A percentile compares a stretch with the other conserved stretches of the same genome.
Evolutionary conservation across 2,329 filamentous ascomycete species (phyloP).

Genomic region (Pyrenophora graminea): DNA sequence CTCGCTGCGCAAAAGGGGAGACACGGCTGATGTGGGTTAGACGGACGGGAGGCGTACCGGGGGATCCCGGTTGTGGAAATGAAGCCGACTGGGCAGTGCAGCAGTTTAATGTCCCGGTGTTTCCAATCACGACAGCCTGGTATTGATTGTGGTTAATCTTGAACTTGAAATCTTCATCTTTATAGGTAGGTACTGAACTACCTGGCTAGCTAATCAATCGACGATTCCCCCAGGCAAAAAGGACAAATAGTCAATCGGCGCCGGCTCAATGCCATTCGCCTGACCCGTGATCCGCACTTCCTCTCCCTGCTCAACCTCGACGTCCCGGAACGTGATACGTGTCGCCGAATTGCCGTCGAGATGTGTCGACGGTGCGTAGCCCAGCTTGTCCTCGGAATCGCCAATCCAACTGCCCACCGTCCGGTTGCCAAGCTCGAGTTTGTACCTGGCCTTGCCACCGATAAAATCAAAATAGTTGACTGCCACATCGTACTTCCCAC

Average conservation of each 20-base stretch:
- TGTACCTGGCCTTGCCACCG: constrained; percentile 61
- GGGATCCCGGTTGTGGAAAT: constrained; percentile 17
- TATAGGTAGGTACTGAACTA: no score
- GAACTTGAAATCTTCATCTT: no score
- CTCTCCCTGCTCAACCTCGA: constrained; percentile 58
- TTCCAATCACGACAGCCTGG: constrained; percentile 1
- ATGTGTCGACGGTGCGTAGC: constrained; percentile 61
- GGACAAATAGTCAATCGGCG: constrained; percentile 69
- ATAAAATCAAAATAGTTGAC: constrained; percentile 70
- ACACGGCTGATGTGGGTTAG: constrained; percentile 5
- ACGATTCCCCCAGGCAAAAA: constrained; percentile 63
- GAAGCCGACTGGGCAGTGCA: constrained; percentile 11
- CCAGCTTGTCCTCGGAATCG: constrained; percentile 62
- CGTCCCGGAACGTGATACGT: constrained; percentile 61
- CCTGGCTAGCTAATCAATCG: constrained; percentile 40
- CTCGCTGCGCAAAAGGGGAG: constrained; percentile 14
- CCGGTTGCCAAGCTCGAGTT: constrained; percentile 58
- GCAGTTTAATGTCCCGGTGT: background rate
- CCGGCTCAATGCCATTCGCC: constrained; percentile 65
- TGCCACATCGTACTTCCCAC: constrained; percentile 64
- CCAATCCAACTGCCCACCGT: constrained; percentile 63
- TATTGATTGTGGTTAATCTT: background rate
- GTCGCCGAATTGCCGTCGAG: constrained; percentile 69
- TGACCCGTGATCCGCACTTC: constrained; percentile 60
- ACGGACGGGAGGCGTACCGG: constrained; percentile 4